Base-by-base conservation (phyloP, 805 yeast species). In the Groenewaldozyma tartarivorans region DNA sequence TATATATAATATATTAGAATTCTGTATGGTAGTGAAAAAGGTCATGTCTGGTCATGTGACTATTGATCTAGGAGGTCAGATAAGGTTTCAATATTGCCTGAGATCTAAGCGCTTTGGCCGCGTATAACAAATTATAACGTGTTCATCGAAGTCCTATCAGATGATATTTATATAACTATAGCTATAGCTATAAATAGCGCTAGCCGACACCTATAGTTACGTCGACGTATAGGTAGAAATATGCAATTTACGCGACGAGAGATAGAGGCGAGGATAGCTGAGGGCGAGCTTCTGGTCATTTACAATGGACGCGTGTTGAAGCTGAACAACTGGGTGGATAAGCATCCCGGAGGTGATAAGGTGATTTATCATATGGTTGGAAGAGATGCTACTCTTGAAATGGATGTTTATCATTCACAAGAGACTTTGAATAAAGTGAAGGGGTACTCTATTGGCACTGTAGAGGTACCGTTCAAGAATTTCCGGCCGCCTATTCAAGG, bases 401-500 rank as follows among this genome's bases (percentile, higher is more conserved):
- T 86, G 83, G 72, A 77, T 40, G 87, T 88, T 36, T 86, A 84
- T 53, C 95, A 86, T 56, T 58, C 73, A 34, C 74, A 68, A 9
- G 81, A 74, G 38, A 73, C 92, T 0, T 62, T 71, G 5, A 36
- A 45, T 2, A 58, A 60, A 0, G 80, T 83, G 57, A 52, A 56
- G n/a, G 68, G 60, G 31, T 87, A 73, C 72, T 71, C 64, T 42
- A 69, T 86, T 11, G 96, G 95, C 1, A 56, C 52, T 9, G 75
- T 85, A 4, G 75, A 77, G 41, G 58, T 66, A 43, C 64, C 64
- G 6, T 86, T 95, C 95, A 66, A 66, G 40, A 81, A 83, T 59
- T 61, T 86, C 57, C 56, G 82, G 26, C 95, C 96, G 3, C 96
- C 96, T 1, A 83, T 86, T 47, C 95, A 85, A 61, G 94, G 95